phyloP scores from a whole-genome alignment of 805 yeast species.

The Starmerella apicola region DNA sequence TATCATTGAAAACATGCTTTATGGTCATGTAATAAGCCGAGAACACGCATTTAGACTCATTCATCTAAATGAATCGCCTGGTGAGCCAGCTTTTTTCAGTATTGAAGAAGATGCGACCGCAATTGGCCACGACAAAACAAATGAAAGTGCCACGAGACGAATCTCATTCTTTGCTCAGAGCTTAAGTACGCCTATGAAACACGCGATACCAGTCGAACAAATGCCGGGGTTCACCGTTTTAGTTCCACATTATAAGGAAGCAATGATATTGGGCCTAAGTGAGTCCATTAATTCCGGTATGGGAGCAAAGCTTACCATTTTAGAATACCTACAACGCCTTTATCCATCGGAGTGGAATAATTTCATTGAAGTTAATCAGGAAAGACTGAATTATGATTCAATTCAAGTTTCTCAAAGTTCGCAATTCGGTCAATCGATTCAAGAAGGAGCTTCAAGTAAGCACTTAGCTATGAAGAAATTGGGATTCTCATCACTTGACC shows the following conservation, averaged over 20 bases:
- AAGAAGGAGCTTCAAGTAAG: background rate
- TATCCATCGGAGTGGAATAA: slow-evolving; percentile 69
- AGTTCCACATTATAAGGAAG: slow-evolving; percentile 79
- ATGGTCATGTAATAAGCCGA: slow-evolving; percentile 63
- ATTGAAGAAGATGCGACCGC: slow-evolving; percentile 54
- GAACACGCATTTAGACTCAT: slow-evolving; percentile 59
- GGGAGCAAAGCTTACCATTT: slow-evolving; percentile 51
- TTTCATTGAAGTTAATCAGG: slow-evolving; percentile 57
- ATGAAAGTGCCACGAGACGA: slow-evolving; percentile 60
- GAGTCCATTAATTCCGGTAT: slow-evolving; percentile 66
- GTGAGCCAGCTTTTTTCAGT: slow-evolving; percentile 64
- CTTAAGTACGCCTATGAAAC: slow-evolving; percentile 72
- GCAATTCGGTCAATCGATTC: background rate
- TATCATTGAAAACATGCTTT: slow-evolving; percentile 65
- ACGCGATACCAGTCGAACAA: slow-evolving; percentile 47
- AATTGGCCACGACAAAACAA: slow-evolving; percentile 43
- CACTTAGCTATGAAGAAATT: slow-evolving; percentile 11
- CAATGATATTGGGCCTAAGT: slow-evolving; percentile 58
- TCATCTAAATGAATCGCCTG: slow-evolving; percentile 36
- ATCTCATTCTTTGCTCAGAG: slow-evolving; percentile 86
- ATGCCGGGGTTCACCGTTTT: slow-evolving; percentile 78
- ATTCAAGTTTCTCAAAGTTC: background rate
- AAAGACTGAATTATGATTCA: background rate
- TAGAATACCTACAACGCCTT: slow-evolving; percentile 65
- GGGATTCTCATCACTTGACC: slow-evolving; percentile 19